Conservation (phyloP, 73 alveolate genomes). For the Symbiodinium natans region DNA sequence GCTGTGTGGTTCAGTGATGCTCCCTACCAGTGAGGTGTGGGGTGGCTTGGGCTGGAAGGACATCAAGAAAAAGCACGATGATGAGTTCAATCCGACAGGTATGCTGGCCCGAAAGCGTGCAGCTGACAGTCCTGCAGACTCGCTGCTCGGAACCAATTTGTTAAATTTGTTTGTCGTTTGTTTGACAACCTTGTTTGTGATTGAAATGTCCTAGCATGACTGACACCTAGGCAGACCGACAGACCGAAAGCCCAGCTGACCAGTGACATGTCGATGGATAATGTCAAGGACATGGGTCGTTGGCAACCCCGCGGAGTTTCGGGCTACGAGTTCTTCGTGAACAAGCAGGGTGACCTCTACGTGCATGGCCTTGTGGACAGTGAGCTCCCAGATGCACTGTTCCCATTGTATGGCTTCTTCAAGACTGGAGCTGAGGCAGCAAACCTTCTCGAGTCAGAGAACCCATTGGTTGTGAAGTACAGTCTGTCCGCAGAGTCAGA, state of each 20-base stretch:
- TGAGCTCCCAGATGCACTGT: not conserved
- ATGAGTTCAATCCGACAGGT: not conserved
- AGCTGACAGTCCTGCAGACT: not conserved
- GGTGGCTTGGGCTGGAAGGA: not conserved
- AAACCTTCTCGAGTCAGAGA: not conserved
- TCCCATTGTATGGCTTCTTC: not conserved
- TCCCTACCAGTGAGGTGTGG: not conserved
- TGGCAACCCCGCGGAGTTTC: not conserved
- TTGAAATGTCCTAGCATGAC: too few relatives aligned
- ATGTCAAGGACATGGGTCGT: not conserved
- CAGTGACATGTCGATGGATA: not conserved
- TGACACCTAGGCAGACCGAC: not conserved
- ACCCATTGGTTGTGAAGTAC: not conserved
- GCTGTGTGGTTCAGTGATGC: not conserved
- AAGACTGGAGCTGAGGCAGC: conserved; percentile 1
- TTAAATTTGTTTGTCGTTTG: too few relatives aligned
- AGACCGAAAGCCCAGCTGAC: not conserved
- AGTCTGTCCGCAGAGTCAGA: not conserved
- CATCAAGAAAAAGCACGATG: not conserved
- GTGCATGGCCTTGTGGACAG: not conserved
- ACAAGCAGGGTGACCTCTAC: not conserved
- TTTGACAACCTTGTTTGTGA: not conserved
- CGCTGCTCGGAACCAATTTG: not conserved
- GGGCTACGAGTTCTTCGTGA: not conserved
- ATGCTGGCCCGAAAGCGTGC: not conserved